A percentile compares a stretch with the other conserved stretches of the same genome.
These are phyloP conservation scores for Rhytidiadelphus loreus DNA, from an alignment of 225 moss, liverwort and hornwort species.

Conservation along the genomic window DNA sequence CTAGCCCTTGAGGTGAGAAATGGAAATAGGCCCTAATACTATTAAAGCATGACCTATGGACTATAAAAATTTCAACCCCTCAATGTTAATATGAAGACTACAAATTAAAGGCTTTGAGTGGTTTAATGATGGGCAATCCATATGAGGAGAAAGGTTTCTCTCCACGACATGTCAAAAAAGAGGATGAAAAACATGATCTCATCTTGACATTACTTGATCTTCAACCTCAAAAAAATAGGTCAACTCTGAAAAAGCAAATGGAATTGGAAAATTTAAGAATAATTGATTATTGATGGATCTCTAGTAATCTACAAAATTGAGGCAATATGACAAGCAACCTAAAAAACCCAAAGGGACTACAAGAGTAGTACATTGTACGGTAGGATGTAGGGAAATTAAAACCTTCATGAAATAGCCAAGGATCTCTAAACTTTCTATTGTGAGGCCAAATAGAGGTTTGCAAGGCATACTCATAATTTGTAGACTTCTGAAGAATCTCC, in stretches of 20 bases:
- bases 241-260: neutral
- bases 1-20: too few relatives aligned
- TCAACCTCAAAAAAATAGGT: neutral
- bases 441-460: accelerated
- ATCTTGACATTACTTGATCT: neutral
- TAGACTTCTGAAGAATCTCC: neutral
- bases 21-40: too few relatives aligned
- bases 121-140: neutral
- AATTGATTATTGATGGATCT: neutral
- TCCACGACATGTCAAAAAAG: accelerated
- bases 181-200: accelerated
- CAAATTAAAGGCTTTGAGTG: neutral
- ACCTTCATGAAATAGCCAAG: accelerated
- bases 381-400: accelerated
- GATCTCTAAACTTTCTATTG: neutral
- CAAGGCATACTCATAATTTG: neutral
- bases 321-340: neutral
- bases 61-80: accelerated
- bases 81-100: neutral
- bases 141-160: accelerated
- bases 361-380: accelerated
- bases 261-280: neutral
- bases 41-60: too few relatives aligned
- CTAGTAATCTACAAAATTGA: accelerated
- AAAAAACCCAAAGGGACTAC: accelerated